Evolutionary conservation across 148 eudicot species (phyloP).

Genomic region (Suaeda aralocaspica): DNA sequence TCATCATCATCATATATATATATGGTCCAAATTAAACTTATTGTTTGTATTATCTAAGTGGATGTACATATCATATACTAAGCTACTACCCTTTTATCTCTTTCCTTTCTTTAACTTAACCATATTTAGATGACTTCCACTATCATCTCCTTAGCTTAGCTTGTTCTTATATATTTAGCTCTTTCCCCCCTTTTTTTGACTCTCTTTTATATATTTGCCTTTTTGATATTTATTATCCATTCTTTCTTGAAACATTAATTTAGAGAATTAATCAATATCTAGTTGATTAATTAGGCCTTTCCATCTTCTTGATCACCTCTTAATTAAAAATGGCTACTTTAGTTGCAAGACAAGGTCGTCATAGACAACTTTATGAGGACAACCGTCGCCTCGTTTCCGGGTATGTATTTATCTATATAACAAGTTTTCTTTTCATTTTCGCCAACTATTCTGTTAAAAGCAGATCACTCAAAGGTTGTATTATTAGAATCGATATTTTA

Average conservation of each 20-base stretch:
- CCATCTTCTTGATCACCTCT: not conserved
- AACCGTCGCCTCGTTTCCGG: slow-evolving; percentile 37
- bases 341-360: slow-evolving; percentile 35
- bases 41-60: not conserved
- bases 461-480: too few species aligned
- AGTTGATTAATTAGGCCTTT: not conserved
- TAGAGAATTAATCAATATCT: too few species aligned
- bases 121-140: not conserved
- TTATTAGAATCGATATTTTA: too few species aligned
- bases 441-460: too few species aligned
- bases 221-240: not conserved
- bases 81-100: not conserved
- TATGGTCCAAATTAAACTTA: too few species aligned
- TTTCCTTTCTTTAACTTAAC: not conserved
- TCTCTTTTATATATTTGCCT: not conserved
- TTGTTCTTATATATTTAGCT: not conserved
- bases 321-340: slow-evolving; percentile 18
- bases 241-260: not conserved
- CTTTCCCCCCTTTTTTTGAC: not conserved
- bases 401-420: slow-evolving; percentile 22
- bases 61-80: not conserved
- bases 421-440: too few species aligned
- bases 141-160: not conserved
- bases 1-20: too few species aligned
- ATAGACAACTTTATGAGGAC: slow-evolving; percentile 35